Base-by-base conservation (phyloP, 495 filamentous ascomycete species). In the Penicillium lagena region DNA sequence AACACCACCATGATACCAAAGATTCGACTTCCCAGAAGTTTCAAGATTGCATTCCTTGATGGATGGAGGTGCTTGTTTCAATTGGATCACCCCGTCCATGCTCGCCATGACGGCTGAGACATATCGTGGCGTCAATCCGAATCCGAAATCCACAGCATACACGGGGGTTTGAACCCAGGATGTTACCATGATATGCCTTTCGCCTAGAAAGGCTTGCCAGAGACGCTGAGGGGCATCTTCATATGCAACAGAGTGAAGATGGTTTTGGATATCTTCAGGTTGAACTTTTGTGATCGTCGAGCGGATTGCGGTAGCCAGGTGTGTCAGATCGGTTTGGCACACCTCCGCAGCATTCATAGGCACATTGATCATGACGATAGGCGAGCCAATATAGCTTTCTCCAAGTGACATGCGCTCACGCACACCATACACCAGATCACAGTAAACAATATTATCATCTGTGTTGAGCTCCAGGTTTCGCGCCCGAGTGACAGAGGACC, bases 131-230 rank as follows among this genome's bases (percentile, higher is more conserved):
- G 15, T 11, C 34, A 14, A 14, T 12, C 54, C 51, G 13, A 51
- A 11, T 12, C 59, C 54, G 43, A 64, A 64, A 49, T 60, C 52
- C 11, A 64, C 43, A 17, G 55, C 58, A 31, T 66, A 62, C 12
- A 66, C 29, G 12, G 49, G 50, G 1, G 52, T 43, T 3, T 53
- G 46, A 7, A 50, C 53, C 63, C 63, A 66, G 1, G 54, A 53
- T 5, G 63, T 66, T n/a, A 59, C 56, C 40, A 66, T 48, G 7
- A 54, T 39, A 40, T 66, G 63, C 1, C 53, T 45, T 9, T 38
- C 27, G 8, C 63, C 63, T 11, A 66, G 40, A 35, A 66, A 66
- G 11, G 46, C 63, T 44, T 62, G 60, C 63, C 63, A 66, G 31
- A 66, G 49, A 9, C 60, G 50, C 46, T 66, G 63, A 4, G 63